These are phyloP conservation scores for Carallia pectinifolia DNA, from an alignment of 345 rosid species.

Conservation along the genomic window DNA sequence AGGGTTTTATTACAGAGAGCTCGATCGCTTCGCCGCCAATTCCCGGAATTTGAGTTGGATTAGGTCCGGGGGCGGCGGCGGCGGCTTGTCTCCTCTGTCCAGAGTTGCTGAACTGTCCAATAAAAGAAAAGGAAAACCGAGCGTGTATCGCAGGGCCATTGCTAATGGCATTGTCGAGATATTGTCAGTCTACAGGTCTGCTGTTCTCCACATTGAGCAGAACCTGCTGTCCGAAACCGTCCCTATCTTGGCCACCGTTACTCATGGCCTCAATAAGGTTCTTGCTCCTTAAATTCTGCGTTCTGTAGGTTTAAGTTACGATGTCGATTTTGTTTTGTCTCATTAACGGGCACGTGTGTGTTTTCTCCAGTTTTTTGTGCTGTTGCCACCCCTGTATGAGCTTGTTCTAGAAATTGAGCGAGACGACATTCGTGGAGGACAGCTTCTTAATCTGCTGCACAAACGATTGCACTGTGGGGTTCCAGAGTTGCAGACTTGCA, in stretches of 20 bases:
- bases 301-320: background rate
- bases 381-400: conserved; percentile 85
- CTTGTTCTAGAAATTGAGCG: conserved; percentile 89
- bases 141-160: conserved; percentile 81
- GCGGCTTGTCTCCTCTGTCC: conserved; percentile 39
- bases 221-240: conserved; percentile 67
- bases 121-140: conserved; percentile 36
- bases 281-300: background rate
- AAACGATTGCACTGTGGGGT: conserved; percentile 95
- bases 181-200: conserved; percentile 75
- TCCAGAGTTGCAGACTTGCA: conserved; percentile 90
- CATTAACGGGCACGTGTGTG: background rate
- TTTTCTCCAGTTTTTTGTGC: conserved; percentile 66
- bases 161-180: conserved; percentile 95
- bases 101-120: conserved; percentile 48
- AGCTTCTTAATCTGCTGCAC: conserved; percentile 79
- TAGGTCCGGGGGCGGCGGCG: conserved; percentile 38
- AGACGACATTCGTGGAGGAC: conserved; percentile 85
- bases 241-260: conserved; percentile 79
- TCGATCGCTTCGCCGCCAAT: conserved; percentile 71
- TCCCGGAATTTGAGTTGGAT: conserved; percentile 89
- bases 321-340: background rate
- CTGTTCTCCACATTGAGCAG: conserved; percentile 90
- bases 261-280: conserved; percentile 94
- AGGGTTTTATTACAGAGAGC: conserved; percentile 91